These are phyloP conservation scores for Fabrea salina DNA, from an alignment of 169 alveolate genomes.

Conservation along the genomic window DNA sequence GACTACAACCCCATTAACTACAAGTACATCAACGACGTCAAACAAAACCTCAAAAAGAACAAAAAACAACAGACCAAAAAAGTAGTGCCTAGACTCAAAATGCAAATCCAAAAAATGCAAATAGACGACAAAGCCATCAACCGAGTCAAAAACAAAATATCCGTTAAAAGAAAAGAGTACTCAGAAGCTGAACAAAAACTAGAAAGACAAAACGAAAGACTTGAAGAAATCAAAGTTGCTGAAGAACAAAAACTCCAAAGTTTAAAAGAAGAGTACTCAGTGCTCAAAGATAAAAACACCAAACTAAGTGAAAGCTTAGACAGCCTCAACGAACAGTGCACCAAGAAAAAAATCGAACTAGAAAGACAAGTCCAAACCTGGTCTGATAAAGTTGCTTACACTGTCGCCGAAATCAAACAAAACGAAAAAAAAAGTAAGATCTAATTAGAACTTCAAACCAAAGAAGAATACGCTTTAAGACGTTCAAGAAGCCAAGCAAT, in stretches of 20 bases:
- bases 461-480: background rate
- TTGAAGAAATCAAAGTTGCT: background rate
- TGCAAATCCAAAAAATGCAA: background rate
- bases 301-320: slow-evolving; percentile 3
- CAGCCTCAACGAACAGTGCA: no score
- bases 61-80: background rate
- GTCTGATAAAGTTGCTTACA: background rate
- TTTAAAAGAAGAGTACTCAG: background rate
- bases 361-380: background rate
- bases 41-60: slow-evolving; percentile 15
- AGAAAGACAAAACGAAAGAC: background rate
- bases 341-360: background rate
- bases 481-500: background rate
- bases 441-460: background rate
- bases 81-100: slow-evolving; percentile 14
- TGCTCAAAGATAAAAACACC: background rate
- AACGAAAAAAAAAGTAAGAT: slow-evolving; percentile 1
- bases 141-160: background rate
- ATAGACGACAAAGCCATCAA: background rate
- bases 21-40: slow-evolving; percentile 36
- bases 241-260: slow-evolving; percentile 8
- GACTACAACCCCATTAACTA: slow-evolving; percentile 53
- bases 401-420: background rate
- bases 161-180: background rate
- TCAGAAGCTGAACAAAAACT: background rate